Percentiles rank a stretch among this genome's conserved stretches.
phyloP scores from a whole-genome alignment of 1,284 basidiomycete species.

The Phylloboletellus chloephorus region DNA sequence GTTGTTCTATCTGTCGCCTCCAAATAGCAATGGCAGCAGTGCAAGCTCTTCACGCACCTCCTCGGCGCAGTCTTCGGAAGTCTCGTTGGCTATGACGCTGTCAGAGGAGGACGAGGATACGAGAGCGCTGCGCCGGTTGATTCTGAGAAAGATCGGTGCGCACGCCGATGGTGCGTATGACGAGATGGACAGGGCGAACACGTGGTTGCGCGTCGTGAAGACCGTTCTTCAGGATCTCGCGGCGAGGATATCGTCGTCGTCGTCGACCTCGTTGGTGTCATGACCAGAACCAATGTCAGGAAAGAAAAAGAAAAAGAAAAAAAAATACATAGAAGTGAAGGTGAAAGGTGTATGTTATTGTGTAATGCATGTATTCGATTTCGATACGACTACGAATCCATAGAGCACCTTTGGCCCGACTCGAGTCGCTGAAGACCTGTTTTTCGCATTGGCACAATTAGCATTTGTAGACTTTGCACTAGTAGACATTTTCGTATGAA shows the following conservation, averaged over 20 bases:
- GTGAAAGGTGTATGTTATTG: slow-evolving; percentile 29
- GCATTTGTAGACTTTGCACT: slow-evolving; percentile 19
- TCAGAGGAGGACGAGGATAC: slow-evolving; percentile 54
- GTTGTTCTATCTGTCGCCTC: slow-evolving; percentile 38
- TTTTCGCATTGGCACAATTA: slow-evolving; percentile 8
- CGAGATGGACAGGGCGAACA: slow-evolving; percentile 52
- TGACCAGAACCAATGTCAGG: slow-evolving; percentile 10
- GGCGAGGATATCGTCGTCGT: slow-evolving; percentile 41
- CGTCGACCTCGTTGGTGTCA: slow-evolving; percentile 4
- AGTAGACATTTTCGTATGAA: too few species aligned
- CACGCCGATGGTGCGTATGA: slow-evolving; percentile 55
- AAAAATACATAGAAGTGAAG: neutral
- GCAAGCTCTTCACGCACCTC: slow-evolving; percentile 37
- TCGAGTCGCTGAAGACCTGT: too few species aligned
- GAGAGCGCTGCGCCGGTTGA: slow-evolving; percentile 49
- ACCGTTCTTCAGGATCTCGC: slow-evolving; percentile 55
- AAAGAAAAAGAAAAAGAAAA: neutral
- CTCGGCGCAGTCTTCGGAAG: slow-evolving; percentile 34
- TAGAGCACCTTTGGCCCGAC: slow-evolving; percentile 5
- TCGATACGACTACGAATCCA: too few species aligned
- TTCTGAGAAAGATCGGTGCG: slow-evolving; percentile 58
- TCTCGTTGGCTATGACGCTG: slow-evolving; percentile 35
- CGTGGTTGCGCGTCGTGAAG: slow-evolving; percentile 59
- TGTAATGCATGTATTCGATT: slow-evolving; percentile 29
- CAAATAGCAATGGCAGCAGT: slow-evolving; percentile 17